Conservation (phyloP, 169 alveolate genomes). For the Plasmodium chabaudi region DNA sequence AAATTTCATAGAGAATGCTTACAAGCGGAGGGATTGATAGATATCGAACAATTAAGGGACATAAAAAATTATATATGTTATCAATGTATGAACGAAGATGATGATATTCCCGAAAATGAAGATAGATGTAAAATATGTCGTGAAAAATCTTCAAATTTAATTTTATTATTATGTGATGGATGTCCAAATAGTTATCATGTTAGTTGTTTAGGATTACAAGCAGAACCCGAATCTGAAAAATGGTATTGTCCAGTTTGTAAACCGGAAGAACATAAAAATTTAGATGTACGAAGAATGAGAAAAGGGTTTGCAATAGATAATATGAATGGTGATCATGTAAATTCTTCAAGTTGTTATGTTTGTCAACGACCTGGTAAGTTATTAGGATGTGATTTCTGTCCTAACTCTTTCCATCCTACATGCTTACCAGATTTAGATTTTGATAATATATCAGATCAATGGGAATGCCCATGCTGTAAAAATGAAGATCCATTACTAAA, state of each 20-base stretch:
- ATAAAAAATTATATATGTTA: conserved; percentile 83
- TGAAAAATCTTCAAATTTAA: conserved; percentile 84
- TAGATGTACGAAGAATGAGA: conserved; percentile 83
- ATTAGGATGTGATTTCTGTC: conserved; percentile 92
- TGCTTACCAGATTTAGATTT: conserved; percentile 89
- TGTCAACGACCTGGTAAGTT: conserved; percentile 92
- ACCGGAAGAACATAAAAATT: conserved; percentile 87
- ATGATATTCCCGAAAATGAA: conserved; percentile 85
- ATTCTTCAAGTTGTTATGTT: conserved; percentile 90
- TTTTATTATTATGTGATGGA: conserved; percentile 92
- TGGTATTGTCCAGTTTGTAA: conserved; percentile 93
- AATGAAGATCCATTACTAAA: conserved; percentile 92
- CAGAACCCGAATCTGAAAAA: conserved; percentile 90
- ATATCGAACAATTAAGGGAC: conserved; percentile 78
- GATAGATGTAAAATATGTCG: conserved; percentile 89
- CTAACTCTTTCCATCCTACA: conserved; percentile 91
- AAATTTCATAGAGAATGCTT: conserved; percentile 85
- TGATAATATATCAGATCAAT: conserved; percentile 89
- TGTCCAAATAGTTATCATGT: conserved; percentile 93
- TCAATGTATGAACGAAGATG: conserved; percentile 85
- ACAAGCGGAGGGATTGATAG: conserved; percentile 79
- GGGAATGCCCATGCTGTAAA: conserved; percentile 94
- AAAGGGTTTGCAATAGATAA: conserved; percentile 81
- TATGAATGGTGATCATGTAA: conserved; percentile 87
- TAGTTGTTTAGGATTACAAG: conserved; percentile 88